phyloP scores from a whole-genome alignment of 192 early-diverging fungal species.

The Coemansia sp. region DNA sequence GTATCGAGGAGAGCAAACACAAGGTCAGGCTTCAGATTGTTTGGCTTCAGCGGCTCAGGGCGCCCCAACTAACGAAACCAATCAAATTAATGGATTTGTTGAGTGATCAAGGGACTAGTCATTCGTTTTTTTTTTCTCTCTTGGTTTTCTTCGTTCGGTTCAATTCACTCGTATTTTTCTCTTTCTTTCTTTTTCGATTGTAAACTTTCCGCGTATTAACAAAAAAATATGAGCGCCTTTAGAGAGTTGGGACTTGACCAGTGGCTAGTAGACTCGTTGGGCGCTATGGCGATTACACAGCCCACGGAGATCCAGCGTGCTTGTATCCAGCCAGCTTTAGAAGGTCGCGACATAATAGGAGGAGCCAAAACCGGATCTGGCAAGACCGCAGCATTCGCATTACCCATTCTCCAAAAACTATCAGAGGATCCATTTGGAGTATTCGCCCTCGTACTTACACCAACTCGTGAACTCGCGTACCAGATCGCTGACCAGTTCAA shows the following conservation, averaged over 20 bases:
- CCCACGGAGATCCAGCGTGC: constrained; percentile 94
- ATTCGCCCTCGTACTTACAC: constrained; percentile 95
- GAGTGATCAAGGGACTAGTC: too few species aligned
- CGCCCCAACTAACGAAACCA: too few species aligned
- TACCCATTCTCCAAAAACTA: constrained; percentile 94
- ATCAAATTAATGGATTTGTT: too few species aligned
- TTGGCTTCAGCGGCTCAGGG: neutral
- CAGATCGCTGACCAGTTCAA: constrained; percentile 99
- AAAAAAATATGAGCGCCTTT: constrained; percentile 58
- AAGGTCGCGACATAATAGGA: constrained; percentile 84
- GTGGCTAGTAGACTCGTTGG: constrained; percentile 82
- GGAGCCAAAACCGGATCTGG: constrained; percentile 96
- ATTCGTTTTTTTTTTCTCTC: neutral
- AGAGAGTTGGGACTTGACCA: constrained; percentile 71
- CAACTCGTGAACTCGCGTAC: constrained; percentile 94
- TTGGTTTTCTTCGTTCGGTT: too few species aligned
- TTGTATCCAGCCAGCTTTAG: constrained; percentile 81
- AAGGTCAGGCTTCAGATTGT: neutral
- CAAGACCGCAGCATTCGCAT: constrained; percentile 97
- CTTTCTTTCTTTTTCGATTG: neutral
- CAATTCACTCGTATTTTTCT: neutral
- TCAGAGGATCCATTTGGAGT: constrained; percentile 96
- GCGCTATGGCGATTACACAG: constrained; percentile 76
- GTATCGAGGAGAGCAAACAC: neutral
- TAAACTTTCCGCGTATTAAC: neutral